Conservation (phyloP, 805 yeast genomes). For the Candida michaelii region DNA sequence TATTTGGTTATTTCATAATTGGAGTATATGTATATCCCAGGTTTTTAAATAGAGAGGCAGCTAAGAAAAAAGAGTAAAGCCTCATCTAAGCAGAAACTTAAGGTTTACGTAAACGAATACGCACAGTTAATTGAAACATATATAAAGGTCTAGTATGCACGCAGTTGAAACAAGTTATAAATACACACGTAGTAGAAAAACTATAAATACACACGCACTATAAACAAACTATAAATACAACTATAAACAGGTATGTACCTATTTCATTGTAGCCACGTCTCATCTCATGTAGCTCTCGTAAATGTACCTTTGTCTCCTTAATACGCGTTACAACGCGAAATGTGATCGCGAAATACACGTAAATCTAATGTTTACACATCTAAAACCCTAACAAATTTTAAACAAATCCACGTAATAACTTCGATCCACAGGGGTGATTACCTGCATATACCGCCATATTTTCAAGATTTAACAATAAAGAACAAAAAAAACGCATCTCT, state of each 20-base stretch:
- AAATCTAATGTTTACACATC: neutral
- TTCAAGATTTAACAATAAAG: neutral
- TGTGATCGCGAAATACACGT: slow-evolving; percentile 2
- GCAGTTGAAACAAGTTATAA: too few species aligned
- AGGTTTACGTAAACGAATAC: too few species aligned
- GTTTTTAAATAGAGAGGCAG: neutral
- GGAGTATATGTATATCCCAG: slow-evolving; percentile 23
- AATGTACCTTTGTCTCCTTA: neutral
- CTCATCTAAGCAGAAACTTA: too few species aligned
- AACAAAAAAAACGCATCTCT: neutral
- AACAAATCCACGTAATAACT: neutral
- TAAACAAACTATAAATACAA: too few species aligned
- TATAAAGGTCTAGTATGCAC: too few species aligned
- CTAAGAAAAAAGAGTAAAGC: neutral
- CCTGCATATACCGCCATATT: slow-evolving; percentile 1
- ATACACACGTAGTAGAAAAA: too few species aligned
- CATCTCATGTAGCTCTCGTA: neutral
- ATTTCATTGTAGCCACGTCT: neutral
- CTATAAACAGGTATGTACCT: too few species aligned
- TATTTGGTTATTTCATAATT: slow-evolving; percentile 50
- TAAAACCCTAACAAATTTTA: neutral
- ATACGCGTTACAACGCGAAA: slow-evolving; percentile 2
- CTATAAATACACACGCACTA: too few species aligned
- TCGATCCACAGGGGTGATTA: neutral
- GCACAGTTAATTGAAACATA: too few species aligned